Percentiles rank a stretch among this genome's conserved stretches.
Evolutionary conservation across 495 filamentous ascomycete species (phyloP).

Genomic region (Talaromyces adpressus): DNA sequence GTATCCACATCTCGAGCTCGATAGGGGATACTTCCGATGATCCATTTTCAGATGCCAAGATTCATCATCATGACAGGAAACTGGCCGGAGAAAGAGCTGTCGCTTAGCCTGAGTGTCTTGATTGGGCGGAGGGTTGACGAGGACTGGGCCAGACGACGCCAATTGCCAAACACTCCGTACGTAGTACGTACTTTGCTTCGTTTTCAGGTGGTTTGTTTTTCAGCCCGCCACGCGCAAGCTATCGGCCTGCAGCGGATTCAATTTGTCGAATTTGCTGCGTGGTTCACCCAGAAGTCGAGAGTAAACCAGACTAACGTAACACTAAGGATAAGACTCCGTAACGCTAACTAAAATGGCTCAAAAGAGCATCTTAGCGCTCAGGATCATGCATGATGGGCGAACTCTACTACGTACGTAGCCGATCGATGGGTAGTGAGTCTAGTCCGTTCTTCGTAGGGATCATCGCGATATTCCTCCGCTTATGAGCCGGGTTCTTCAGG

Average conservation of each 20-base stretch:
- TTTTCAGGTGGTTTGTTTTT: slow-evolving; percentile 7
- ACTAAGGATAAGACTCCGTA: neutral
- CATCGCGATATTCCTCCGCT: neutral
- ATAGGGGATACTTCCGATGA: neutral
- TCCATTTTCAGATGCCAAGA: neutral
- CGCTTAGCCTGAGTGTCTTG: neutral
- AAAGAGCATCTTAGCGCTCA: neutral
- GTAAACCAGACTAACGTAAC: neutral
- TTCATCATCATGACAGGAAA: neutral
- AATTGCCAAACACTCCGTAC: neutral
- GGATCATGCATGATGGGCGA: neutral
- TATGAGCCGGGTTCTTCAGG: neutral
- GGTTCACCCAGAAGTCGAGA: neutral
- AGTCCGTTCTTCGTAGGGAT: neutral
- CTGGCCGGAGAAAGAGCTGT: neutral
- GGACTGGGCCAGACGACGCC: neutral
- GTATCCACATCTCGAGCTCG: neutral
- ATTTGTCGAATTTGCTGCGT: neutral
- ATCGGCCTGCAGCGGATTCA: neutral
- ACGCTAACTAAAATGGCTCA: neutral
- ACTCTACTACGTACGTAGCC: too few species aligned
- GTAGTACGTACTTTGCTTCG: neutral
- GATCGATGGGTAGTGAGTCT: neutral
- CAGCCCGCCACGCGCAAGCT: slow-evolving; percentile 5
- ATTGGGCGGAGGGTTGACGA: neutral